Evolutionary conservation across 768 basidiomycete genomes (phyloP).

Genomic region (Vararia minispora): DNA sequence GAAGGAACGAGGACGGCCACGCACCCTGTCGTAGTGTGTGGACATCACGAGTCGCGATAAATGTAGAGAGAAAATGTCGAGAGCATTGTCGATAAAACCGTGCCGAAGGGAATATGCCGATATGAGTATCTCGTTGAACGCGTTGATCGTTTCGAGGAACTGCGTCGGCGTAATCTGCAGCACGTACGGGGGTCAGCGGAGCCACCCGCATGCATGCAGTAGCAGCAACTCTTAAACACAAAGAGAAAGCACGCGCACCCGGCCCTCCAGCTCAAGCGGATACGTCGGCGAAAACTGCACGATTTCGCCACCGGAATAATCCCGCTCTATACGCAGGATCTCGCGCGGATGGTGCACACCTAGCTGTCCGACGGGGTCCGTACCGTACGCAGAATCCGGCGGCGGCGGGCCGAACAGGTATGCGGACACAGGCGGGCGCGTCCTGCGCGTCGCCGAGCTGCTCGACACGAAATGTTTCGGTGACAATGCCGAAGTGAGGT

Average conservation of each 20-base stretch:
- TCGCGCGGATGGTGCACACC: constrained; percentile 88
- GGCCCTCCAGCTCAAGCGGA: constrained; percentile 85
- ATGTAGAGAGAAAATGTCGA: constrained; percentile 75
- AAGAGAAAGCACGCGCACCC: constrained; percentile 44
- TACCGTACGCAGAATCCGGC: constrained; percentile 70
- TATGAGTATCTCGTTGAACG: constrained; percentile 81
- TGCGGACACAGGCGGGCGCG: constrained; percentile 71
- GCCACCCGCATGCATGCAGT: background rate
- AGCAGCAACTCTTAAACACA: background rate
- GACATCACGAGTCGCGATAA: constrained; percentile 55
- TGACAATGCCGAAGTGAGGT: background rate
- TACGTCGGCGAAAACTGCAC: constrained; percentile 84
- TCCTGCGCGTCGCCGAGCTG: constrained; percentile 27
- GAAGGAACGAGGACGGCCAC: constrained; percentile 6
- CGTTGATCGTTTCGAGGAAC: constrained; percentile 83
- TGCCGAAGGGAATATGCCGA: constrained; percentile 71
- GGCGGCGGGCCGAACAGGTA: constrained; percentile 81
- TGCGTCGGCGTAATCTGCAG: constrained; percentile 79
- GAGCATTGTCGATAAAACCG: constrained; percentile 65
- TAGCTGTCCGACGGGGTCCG: constrained; percentile 71
- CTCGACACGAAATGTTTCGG: background rate
- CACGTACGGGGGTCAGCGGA: background rate
- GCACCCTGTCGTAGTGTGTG: constrained; percentile 77
- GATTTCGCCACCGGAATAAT: constrained; percentile 85
- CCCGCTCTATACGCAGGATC: constrained; percentile 83